These are phyloP conservation scores for Gracilaria gracilis DNA, from an alignment of 23 red algal genomes.

Conservation along the genomic window DNA sequence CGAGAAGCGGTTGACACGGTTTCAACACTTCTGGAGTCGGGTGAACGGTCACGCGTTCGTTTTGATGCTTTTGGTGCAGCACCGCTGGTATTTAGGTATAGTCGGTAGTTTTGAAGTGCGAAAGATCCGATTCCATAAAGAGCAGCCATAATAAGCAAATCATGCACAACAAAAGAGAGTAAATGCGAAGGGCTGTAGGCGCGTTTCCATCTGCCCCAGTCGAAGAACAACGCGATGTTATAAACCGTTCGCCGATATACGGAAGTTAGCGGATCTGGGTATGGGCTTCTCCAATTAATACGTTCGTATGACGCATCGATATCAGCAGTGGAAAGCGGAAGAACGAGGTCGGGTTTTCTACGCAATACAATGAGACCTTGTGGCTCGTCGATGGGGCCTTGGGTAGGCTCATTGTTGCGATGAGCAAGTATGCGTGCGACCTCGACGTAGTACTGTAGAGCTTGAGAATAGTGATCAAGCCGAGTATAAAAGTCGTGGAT, in stretches of 20 bases:
- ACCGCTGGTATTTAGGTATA: neutral
- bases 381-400: slow-evolving; percentile 74
- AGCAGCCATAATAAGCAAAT: slow-evolving; percentile 26
- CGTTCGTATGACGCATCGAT: slow-evolving; percentile 17
- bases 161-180: slow-evolving; percentile 24
- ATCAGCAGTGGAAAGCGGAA: neutral
- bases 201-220: slow-evolving; percentile 32
- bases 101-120: neutral
- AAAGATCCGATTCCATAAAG: slow-evolving; percentile 36
- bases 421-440: slow-evolving; percentile 63
- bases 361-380: slow-evolving; percentile 73
- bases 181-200: slow-evolving; percentile 15
- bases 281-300: slow-evolving; percentile 33
- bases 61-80: neutral
- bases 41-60: slow-evolving; percentile 8
- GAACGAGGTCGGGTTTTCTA: slow-evolving; percentile 4
- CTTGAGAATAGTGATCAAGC: slow-evolving; percentile 35
- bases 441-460: slow-evolving; percentile 66
- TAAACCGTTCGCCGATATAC: neutral
- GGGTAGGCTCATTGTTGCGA: slow-evolving; percentile 21
- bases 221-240: neutral
- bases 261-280: neutral
- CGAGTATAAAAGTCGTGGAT: slow-evolving; percentile 73
- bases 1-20: neutral
- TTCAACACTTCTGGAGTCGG: neutral